Conservation (phyloP, 441 rosid species). For the Hura crepitans region DNA sequence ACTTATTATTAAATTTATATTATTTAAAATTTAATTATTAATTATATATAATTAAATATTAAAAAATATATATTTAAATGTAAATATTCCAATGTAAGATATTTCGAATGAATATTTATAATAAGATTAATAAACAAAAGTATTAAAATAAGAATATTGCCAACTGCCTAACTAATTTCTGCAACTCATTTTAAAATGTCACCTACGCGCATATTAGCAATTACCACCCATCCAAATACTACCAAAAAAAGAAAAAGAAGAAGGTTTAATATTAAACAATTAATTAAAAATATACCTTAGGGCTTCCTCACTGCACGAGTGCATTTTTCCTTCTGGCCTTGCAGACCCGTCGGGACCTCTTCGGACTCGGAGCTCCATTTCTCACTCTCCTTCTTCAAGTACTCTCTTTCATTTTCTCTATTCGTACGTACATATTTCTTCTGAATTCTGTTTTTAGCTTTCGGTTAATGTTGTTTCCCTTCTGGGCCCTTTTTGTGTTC, state of each 20-base stretch:
- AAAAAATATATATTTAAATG: no score
- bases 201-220: not conserved
- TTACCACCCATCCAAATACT: no score
- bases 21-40: no score
- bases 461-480: not conserved
- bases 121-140: no score
- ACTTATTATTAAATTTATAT: no score
- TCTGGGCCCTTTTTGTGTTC: no score
- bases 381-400: not conserved
- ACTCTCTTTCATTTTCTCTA: not conserved
- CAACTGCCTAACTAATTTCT: not conserved
- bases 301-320: constrained; percentile 17
- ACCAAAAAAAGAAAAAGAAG: no score
- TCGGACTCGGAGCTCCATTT: constrained; percentile 26
- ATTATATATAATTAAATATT: no score
- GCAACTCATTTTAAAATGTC: not conserved
- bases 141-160: no score
- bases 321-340: constrained; percentile 1
- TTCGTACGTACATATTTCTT: not conserved
- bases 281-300: not conserved
- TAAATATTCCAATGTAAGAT: no score
- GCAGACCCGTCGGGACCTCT: constrained; percentile 5
- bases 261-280: no score
- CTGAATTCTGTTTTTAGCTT: not conserved
- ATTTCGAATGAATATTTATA: no score